Percentiles rank a stretch among this genome's conserved stretches.
Conservation (phyloP, 1,284 basidiomycete genomes). For the Uromyces viciae-fabae region DNA sequence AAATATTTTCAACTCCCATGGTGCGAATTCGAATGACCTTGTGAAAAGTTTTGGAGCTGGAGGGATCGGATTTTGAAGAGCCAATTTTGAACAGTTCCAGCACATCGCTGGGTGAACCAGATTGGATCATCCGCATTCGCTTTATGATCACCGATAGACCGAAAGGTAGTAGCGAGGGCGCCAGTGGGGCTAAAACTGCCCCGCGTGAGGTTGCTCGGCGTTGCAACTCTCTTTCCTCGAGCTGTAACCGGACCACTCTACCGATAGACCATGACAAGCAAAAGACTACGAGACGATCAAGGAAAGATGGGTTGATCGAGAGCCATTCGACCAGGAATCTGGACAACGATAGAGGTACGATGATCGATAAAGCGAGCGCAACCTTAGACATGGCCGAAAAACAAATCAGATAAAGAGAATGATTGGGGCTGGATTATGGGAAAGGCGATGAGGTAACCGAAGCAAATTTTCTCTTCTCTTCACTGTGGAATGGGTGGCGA, state of each 20-base stretch:
- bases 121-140: constrained; percentile 6
- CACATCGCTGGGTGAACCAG: constrained; percentile 20
- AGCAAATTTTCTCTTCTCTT: neutral
- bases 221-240: constrained; percentile 1
- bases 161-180: constrained; percentile 25
- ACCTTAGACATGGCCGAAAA: neutral
- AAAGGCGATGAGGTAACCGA: neutral
- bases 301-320: constrained; percentile 3
- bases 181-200: constrained; percentile 22
- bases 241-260: constrained; percentile 16
- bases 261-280: constrained; percentile 2
- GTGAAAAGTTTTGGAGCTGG: neutral
- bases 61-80: neutral
- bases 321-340: constrained; percentile 13
- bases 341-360: constrained; percentile 3
- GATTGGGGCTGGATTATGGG: neutral
- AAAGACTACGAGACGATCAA: constrained; percentile 26
- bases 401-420: neutral
- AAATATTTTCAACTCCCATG: constrained; percentile 11
- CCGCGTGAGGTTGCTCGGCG: neutral
- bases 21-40: constrained; percentile 31
- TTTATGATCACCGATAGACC: constrained; percentile 32
- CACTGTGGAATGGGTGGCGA: neutral
- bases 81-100: neutral
- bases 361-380: neutral